A percentile compares a stretch with the other conserved stretches of the same genome.
Evolutionary conservation across 257 asterid genomes (phyloP).

Genomic region (Salvia splendens): DNA sequence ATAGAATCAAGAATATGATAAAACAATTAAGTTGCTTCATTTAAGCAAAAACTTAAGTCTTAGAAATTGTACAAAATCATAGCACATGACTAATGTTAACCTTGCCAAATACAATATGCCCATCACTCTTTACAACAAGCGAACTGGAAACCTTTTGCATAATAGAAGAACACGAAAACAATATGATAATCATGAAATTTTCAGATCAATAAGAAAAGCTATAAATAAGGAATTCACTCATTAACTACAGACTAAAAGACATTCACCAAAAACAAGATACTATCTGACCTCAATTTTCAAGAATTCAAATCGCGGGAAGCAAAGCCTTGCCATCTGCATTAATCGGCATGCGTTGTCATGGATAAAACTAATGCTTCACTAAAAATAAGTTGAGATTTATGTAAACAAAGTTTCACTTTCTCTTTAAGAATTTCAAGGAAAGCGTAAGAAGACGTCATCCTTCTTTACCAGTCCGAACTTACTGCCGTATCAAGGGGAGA

Average conservation of each 20-base stretch:
- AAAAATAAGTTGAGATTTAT: not conserved
- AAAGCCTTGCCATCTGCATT: slow-evolving; percentile 93
- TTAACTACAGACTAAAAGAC: slow-evolving; percentile 18
- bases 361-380: not conserved
- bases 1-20: not conserved
- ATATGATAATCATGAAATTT: slow-evolving; percentile 11
- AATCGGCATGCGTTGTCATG: not conserved
- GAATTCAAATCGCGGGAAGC: slow-evolving; percentile 72
- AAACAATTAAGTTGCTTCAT: not conserved
- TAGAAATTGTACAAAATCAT: slow-evolving; percentile 2
- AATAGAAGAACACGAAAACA: not conserved
- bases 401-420: not conserved
- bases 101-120: slow-evolving; percentile 23
- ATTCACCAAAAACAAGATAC: slow-evolving; percentile 27
- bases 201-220: slow-evolving; percentile 27
- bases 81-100: slow-evolving; percentile 12
- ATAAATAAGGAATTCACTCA: slow-evolving; percentile 48
- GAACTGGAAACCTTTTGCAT: slow-evolving; percentile 28
- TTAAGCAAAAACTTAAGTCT: not conserved
- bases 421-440: not conserved
- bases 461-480: not conserved
- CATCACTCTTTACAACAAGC: slow-evolving; percentile 30
- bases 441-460: not conserved
- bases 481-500: not conserved
- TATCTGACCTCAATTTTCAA: slow-evolving; percentile 44